A percentile compares a stretch with the other conserved stretches of the same genome.
phyloP scores from a whole-genome alignment of 1,139 yeast genomes.

The Hanseniaspora sp. region DNA sequence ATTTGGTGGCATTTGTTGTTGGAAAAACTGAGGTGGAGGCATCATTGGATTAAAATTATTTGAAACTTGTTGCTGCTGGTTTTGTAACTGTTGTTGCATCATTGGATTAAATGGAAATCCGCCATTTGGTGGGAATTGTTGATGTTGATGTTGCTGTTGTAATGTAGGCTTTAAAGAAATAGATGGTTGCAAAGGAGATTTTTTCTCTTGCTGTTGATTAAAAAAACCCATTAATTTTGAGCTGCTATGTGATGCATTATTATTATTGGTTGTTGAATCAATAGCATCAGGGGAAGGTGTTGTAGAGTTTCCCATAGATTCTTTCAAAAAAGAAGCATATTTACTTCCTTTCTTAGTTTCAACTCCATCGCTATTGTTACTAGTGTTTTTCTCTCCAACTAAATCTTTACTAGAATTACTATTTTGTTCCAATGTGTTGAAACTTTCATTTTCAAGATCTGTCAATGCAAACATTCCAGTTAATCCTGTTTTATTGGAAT shows the following conservation, averaged over 20 bases:
- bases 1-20: constrained; percentile 23
- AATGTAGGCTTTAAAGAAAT: background rate
- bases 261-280: background rate
- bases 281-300: background rate
- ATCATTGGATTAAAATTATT: background rate
- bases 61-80: constrained; percentile 19
- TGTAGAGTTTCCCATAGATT: constrained; percentile 1
- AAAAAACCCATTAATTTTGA: constrained; percentile 11
- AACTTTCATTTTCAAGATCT: background rate
- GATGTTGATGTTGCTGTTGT: background rate
- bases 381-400: background rate
- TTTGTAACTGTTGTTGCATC: constrained; percentile 17
- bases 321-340: constrained; percentile 14
- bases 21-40: constrained; percentile 28
- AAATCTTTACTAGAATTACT: background rate
- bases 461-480: constrained; percentile 12
- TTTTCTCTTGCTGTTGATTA: constrained; percentile 1
- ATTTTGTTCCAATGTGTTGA: constrained; percentile 5
- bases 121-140: background rate
- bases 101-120: background rate
- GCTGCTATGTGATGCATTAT: background rate
- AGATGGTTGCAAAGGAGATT: background rate
- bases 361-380: background rate
- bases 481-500: background rate
- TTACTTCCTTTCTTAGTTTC: constrained; percentile 5